Conservation (phyloP, 192 early-diverging fungal genomes). For the Coemansia sp. region DNA sequence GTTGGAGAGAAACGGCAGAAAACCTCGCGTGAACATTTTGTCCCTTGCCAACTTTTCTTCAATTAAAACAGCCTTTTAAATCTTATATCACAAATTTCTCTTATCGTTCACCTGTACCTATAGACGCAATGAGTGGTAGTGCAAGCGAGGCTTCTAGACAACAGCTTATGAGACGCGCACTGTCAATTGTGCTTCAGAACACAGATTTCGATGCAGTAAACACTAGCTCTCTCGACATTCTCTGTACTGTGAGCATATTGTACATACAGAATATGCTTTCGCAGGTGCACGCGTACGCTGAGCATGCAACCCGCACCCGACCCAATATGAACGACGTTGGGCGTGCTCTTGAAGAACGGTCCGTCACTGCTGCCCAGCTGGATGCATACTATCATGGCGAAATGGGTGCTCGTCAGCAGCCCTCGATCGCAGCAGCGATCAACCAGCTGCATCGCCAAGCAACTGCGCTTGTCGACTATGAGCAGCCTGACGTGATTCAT, state of each 20-base stretch:
- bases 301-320: slow-evolving; percentile 52
- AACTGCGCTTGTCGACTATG: neutral
- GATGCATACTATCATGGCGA: slow-evolving; percentile 31
- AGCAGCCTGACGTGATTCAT: neutral
- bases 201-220: slow-evolving; percentile 30
- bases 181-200: slow-evolving; percentile 37
- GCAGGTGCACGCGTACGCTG: slow-evolving; percentile 48
- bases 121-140: slow-evolving; percentile 16
- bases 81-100: no score
- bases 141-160: slow-evolving; percentile 23
- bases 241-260: slow-evolving; percentile 34
- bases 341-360: slow-evolving; percentile 45
- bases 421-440: slow-evolving; percentile 16
- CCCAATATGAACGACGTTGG: slow-evolving; percentile 55
- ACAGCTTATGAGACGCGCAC: slow-evolving; percentile 37
- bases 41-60: no score
- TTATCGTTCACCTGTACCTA: slow-evolving; percentile 1
- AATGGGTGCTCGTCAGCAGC: slow-evolving; percentile 2
- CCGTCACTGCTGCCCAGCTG: slow-evolving; percentile 28
- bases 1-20: no score
- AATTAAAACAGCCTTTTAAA: no score
- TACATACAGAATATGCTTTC: slow-evolving; percentile 54
- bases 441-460: slow-evolving; percentile 14
- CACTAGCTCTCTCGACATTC: slow-evolving; percentile 34
- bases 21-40: no score